phyloP scores from a whole-genome alignment of 2,329 filamentous ascomycete genomes.

The Colletotrichum aenigma region DNA sequence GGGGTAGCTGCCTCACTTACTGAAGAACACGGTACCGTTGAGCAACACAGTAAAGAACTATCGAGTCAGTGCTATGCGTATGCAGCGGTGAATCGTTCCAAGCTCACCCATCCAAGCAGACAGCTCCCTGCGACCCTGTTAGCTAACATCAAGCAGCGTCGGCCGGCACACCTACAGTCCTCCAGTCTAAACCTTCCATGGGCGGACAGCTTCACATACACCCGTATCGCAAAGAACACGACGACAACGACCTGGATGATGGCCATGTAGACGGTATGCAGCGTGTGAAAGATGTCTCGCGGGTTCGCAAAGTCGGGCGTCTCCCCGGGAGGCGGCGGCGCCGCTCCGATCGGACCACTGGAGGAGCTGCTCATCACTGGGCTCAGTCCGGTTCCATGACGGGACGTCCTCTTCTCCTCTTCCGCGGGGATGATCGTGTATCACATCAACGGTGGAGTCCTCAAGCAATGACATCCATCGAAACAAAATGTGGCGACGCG shows the following conservation, averaged over 20 bases:
- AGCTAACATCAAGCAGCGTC: neutral
- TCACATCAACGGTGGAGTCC: neutral
- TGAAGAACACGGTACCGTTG: conserved; percentile 4
- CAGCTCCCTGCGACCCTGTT: conserved; percentile 3
- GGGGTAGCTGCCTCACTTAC: neutral
- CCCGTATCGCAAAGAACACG: conserved; percentile 2
- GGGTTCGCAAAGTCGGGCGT: conserved; percentile 16
- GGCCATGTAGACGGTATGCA: neutral
- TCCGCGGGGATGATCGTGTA: neutral
- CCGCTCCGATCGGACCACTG: conserved; percentile 7
- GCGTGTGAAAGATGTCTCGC: neutral
- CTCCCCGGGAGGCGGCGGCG: conserved; percentile 13
- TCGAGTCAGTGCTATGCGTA: neutral
- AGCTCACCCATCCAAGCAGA: conserved; percentile 11
- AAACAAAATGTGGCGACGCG: neutral
- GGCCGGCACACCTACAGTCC: neutral
- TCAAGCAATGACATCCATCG: neutral
- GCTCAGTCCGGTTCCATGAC: conserved; percentile 1
- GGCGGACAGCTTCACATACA: conserved; percentile 7
- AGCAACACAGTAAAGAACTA: conserved; percentile 11
- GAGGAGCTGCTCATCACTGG: conserved; percentile 1
- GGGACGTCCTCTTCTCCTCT: neutral
- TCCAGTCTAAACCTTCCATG: conserved; percentile 11
- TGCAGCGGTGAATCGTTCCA: neutral
- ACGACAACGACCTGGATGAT: neutral